Evolutionary conservation across 2,329 filamentous ascomycete genomes (phyloP).

Genomic region (Pseudogymnoascus sp.): DNA sequence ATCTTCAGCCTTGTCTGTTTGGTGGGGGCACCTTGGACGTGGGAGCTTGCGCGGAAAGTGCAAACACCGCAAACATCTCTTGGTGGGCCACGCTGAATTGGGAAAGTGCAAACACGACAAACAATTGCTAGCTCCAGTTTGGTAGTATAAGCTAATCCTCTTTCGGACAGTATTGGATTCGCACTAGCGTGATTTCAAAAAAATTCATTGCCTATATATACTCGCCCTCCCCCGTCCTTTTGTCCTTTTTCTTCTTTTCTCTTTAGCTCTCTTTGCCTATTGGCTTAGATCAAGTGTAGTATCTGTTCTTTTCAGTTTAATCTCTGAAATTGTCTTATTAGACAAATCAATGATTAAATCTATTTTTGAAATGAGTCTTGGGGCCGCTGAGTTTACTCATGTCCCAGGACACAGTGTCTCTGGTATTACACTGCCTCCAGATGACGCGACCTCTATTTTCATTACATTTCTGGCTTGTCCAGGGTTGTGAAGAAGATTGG

Average conservation of each 20-base stretch:
- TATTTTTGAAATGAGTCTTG: constrained; percentile 57
- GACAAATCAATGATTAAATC: constrained; percentile 70
- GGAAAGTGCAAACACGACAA: constrained; percentile 6
- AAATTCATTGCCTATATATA: neutral
- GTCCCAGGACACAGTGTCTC: constrained; percentile 58
- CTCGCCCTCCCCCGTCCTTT: neutral
- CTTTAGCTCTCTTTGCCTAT: constrained; percentile 47
- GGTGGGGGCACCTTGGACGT: neutral
- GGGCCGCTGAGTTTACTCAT: constrained; percentile 66
- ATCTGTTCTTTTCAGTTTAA: constrained; percentile 98
- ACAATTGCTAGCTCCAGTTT: neutral
- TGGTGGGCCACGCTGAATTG: neutral
- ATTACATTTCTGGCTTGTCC: constrained; percentile 46
- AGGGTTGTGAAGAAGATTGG: constrained; percentile 47
- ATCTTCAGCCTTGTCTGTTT: neutral
- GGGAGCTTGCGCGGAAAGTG: neutral
- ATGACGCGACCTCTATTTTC: constrained; percentile 57
- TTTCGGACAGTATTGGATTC: neutral
- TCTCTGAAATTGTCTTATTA: constrained; percentile 73
- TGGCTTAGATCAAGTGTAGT: constrained; percentile 91
- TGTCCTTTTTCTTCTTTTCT: constrained; percentile 17
- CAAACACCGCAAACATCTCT: neutral
- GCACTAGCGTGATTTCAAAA: constrained; percentile 6
- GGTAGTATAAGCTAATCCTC: neutral
- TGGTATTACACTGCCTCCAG: constrained; percentile 67